These are phyloP conservation scores for Chytriomyces sp. DNA, from an alignment of 192 early-diverging fungal genomes.

Conservation along the genomic window DNA sequence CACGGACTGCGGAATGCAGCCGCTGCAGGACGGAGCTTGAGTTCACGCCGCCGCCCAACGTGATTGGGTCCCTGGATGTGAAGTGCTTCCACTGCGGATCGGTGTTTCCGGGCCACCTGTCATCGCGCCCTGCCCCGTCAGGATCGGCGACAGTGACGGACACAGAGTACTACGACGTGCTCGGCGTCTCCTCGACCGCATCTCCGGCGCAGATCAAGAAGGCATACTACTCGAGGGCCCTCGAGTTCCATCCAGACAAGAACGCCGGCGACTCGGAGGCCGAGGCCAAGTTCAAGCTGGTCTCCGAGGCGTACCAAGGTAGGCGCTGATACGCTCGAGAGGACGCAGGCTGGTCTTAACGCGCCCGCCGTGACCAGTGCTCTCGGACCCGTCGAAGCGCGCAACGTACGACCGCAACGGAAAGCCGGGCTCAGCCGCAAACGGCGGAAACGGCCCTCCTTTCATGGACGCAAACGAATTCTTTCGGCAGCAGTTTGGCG, in stretches of 20 bases:
- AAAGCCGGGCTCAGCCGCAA: conserved; percentile 51
- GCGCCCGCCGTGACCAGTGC: conserved; percentile 43
- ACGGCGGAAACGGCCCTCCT: conserved; percentile 57
- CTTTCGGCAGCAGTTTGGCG: conserved; percentile 96
- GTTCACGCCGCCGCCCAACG: not conserved
- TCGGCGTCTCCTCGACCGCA: conserved; percentile 75
- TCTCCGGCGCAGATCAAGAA: conserved; percentile 89
- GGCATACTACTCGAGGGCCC: conserved; percentile 81
- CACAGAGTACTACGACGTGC: conserved; percentile 78
- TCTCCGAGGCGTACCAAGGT: conserved; percentile 95
- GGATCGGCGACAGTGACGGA: not conserved
- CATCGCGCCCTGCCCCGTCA: not conserved
- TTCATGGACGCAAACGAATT: conserved; percentile 89
- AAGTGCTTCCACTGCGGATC: not conserved
- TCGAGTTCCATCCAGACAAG: conserved; percentile 93
- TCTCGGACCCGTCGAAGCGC: conserved; percentile 89
- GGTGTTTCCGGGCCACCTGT: not conserved
- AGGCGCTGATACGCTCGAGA: not conserved
- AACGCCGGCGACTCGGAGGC: conserved; percentile 69
- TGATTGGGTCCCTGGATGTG: not conserved
- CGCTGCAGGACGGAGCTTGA: not conserved
- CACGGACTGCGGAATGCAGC: not conserved
- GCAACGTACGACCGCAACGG: conserved; percentile 88
- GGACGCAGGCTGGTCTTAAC: not conserved
- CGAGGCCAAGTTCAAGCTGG: conserved; percentile 88